Conservation (phyloP, 2,329 filamentous ascomycete species). For the Dryadomyces quercus-mongolicae region DNA sequence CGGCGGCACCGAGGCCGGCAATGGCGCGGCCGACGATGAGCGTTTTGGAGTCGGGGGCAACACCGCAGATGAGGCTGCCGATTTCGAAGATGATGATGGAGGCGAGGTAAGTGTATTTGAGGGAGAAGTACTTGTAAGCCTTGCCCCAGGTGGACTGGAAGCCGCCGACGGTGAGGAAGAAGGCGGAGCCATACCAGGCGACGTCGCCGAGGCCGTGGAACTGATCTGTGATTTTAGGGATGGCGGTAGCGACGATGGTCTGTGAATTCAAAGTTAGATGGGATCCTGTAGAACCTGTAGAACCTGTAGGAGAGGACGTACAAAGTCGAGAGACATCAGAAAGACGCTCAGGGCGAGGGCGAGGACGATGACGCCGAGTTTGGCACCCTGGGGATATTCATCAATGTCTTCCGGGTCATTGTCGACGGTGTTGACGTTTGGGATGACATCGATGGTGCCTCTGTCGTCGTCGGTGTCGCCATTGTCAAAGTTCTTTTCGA, state of each 20-base stretch:
- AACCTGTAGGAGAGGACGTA: slow-evolving; percentile 14
- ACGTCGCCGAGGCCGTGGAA: slow-evolving; percentile 39
- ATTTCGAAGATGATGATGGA: slow-evolving; percentile 40
- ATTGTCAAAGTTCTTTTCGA: slow-evolving; percentile 6
- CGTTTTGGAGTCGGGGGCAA: slow-evolving; percentile 32
- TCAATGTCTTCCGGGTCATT: too few species aligned
- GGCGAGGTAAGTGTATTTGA: slow-evolving; percentile 35
- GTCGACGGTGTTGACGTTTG: too few species aligned
- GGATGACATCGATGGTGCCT: not conserved
- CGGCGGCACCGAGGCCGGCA: slow-evolving; percentile 33
- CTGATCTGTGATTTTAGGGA: slow-evolving; percentile 42
- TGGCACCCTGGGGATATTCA: slow-evolving; percentile 27
- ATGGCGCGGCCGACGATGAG: slow-evolving; percentile 41
- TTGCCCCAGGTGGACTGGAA: slow-evolving; percentile 36
- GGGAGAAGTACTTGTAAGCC: slow-evolving; percentile 37
- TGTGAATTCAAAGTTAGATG: too few species aligned
- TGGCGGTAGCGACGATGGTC: slow-evolving; percentile 45
- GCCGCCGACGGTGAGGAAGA: slow-evolving; percentile 34
- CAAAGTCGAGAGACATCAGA: slow-evolving; percentile 34
- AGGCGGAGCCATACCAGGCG: slow-evolving; percentile 47
- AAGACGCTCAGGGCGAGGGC: slow-evolving; percentile 36
- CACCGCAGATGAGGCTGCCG: slow-evolving; percentile 38
- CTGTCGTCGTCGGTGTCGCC: slow-evolving; percentile 7
- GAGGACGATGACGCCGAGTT: slow-evolving; percentile 30
- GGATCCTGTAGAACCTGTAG: too few species aligned